Evolutionary conservation across 2,329 filamentous ascomycete species (phyloP), one percentile per base, ranked within the genome.

Genomic region (Fusarium lyarnte): DNA sequence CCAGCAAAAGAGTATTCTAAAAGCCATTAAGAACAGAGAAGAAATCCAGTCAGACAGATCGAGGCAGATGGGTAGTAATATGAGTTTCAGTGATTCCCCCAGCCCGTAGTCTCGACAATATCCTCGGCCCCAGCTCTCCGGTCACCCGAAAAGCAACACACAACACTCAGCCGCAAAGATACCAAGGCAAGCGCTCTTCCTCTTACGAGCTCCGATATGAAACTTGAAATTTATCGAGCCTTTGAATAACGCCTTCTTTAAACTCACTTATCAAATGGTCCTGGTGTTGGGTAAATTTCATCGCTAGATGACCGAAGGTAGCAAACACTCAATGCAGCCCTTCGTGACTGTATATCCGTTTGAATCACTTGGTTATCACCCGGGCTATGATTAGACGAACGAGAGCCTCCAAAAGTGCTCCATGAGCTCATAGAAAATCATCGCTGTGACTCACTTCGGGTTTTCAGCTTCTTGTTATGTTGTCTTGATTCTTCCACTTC

Each of bases 71-170:
- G 27, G 23, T n/a, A 39, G 43, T 38, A 27, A 43, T 29, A 51
- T 10, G 36, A 36, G 31, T 10, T 27, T 21, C 21, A 8, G 19
- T 8, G 25, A 43, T 64, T 69, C 66, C 52, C 33, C 55, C 53
- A 55, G 17, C 11, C 46, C 36, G 36, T 38, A 16, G 25, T 21
- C 17, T 33, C 21, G 39, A 25, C 23, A 45, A 35, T 42, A 59
- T 35, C 66, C 65, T 70, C 66, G 66, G 66, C 16, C 29, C 54
- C 51, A 29, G 36, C 21, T 43, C 33, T 45, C 61, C 47, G 45
- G 38, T 51, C 31, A 33, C 23, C 66, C 66, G 58, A 58, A 23
- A 25, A 64, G 17, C 2, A 58, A 16, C 27, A 45, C 27, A 45
- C 9, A 35, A 39, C 25, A 57, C 31, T 57, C n/a, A 25, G 12